Evolutionary conservation across 139 green algal species (phyloP).

Genomic region (Mesotaenium endlicherianum): DNA sequence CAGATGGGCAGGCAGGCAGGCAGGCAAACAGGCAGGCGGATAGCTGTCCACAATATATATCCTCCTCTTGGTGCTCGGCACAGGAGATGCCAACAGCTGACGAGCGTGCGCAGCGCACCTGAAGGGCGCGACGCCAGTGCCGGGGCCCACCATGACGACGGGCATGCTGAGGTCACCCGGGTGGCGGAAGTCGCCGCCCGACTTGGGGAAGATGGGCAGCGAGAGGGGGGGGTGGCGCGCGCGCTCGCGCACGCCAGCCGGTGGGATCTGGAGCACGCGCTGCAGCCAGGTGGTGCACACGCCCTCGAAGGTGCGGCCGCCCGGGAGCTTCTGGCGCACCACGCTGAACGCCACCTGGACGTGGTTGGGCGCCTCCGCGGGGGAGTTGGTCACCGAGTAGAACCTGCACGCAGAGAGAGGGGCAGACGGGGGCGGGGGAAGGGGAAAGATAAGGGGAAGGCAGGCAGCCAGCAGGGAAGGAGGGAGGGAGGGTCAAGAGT

Average conservation of each 20-base stretch:
- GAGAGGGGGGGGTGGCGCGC: background rate
- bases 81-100: too few relatives aligned
- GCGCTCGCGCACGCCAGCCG: background rate
- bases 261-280: background rate
- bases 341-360: constrained; percentile 71
- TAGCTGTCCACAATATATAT: background rate
- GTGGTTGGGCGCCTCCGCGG: constrained; percentile 13
- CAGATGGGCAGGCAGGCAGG: too few relatives aligned
- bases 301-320: constrained; percentile 9
- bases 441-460: background rate
- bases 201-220: constrained; percentile 54
- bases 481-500: too few relatives aligned
- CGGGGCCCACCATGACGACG: constrained; percentile 85
- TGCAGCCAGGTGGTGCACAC: constrained; percentile 49
- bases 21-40: too few relatives aligned
- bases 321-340: constrained; percentile 12
- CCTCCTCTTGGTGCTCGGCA: background rate
- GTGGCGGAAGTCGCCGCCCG: constrained; percentile 61
- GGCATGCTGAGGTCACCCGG: constrained; percentile 63
- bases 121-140: constrained; percentile 79
- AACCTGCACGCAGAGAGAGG: constrained; percentile 68
- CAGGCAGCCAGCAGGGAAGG: too few relatives aligned
- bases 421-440: too few relatives aligned
- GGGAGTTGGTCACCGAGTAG: constrained; percentile 79
- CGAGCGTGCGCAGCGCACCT: too few relatives aligned